phyloP scores from a whole-genome alignment of 352 stramenopile genomes.

The Aphanomyces astaci region DNA sequence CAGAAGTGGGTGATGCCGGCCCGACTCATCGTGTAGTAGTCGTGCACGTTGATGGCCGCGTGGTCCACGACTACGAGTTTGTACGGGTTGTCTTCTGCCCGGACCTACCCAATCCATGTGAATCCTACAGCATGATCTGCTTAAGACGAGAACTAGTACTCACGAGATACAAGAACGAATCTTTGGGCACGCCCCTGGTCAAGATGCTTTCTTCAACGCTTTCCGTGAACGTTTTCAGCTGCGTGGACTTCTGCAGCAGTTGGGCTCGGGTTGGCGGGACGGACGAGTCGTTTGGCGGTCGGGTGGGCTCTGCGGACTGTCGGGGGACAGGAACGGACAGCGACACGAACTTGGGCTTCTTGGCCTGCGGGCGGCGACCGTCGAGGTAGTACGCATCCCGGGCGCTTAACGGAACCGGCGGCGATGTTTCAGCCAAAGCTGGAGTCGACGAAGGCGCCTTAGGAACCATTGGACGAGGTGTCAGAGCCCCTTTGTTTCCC shows the following conservation, averaged over 20 bases:
- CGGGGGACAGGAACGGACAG: not conserved
- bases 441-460: not conserved
- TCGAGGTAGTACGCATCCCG: slow-evolving; percentile 16
- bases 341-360: not conserved
- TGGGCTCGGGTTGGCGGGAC: slow-evolving; percentile 31
- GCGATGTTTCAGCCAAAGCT: not conserved
- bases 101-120: not conserved
- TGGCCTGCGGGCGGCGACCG: not conserved
- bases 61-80: slow-evolving; percentile 59
- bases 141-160: not conserved
- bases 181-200: slow-evolving; percentile 28
- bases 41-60: slow-evolving; percentile 48
- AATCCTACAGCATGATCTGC: not conserved
- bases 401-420: not conserved
- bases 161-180: slow-evolving; percentile 72
- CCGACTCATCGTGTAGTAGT: slow-evolving; percentile 88
- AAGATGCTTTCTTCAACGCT: slow-evolving; percentile 33
- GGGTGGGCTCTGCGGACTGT: not conserved
- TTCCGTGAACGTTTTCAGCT: slow-evolving; percentile 59
- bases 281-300: not conserved
- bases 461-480: slow-evolving; percentile 25
- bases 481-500: slow-evolving; percentile 32
- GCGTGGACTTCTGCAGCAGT: slow-evolving; percentile 36
- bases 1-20: slow-evolving; percentile 86
- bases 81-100: slow-evolving; percentile 70